Percentiles rank a stretch among this genome's conserved stretches.
These are phyloP conservation scores for Kodamaea restingae DNA, from an alignment of 805 yeast species.

Conservation along the genomic window DNA sequence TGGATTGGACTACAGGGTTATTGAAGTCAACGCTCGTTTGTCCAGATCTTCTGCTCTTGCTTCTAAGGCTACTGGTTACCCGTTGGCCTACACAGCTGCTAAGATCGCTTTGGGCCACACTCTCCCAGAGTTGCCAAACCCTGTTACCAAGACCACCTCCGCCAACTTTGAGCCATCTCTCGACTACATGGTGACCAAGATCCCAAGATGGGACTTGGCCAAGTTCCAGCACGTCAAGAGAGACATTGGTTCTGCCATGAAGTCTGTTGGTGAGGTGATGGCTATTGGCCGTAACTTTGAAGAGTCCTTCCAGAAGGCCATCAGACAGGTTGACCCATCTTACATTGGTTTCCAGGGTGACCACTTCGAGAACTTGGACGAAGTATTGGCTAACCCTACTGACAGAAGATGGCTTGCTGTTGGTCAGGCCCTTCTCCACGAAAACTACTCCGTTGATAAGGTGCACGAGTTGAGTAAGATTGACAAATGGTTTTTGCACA, in stretches of 20 bases:
- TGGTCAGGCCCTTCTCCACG: constrained; percentile 93
- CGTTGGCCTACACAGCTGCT: constrained; percentile 97
- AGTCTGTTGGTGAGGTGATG: constrained; percentile 99
- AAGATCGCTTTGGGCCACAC: constrained; percentile 94
- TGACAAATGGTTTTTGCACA: constrained; percentile 93
- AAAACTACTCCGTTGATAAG: constrained; percentile 83
- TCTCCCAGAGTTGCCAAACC: constrained; percentile 90
- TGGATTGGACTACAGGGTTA: constrained; percentile 91
- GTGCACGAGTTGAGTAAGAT: constrained; percentile 91
- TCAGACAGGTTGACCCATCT: constrained; percentile 92
- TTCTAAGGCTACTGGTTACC: constrained; percentile 98
- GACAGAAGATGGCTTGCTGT: constrained; percentile 98
- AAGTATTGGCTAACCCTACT: constrained; percentile 77
- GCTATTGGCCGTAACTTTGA: constrained; percentile 97
- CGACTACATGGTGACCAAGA: constrained; percentile 94
- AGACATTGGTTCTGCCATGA: constrained; percentile 93
- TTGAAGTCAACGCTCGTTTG: constrained; percentile 95
- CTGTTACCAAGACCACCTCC: constrained; percentile 92
- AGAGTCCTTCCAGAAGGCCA: constrained; percentile 96
- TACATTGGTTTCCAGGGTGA: constrained; percentile 89
- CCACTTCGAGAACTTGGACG: constrained; percentile 71
- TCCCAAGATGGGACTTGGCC: constrained; percentile 96
- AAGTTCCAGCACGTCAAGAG: constrained; percentile 95
- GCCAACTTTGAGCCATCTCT: constrained; percentile 97
- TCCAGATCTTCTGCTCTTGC: constrained; percentile 97